Evolutionary conservation across 306 rosid species (phyloP), one percentile per base, ranked within the genome.

Genomic region (Sesbania bispinosa): DNA sequence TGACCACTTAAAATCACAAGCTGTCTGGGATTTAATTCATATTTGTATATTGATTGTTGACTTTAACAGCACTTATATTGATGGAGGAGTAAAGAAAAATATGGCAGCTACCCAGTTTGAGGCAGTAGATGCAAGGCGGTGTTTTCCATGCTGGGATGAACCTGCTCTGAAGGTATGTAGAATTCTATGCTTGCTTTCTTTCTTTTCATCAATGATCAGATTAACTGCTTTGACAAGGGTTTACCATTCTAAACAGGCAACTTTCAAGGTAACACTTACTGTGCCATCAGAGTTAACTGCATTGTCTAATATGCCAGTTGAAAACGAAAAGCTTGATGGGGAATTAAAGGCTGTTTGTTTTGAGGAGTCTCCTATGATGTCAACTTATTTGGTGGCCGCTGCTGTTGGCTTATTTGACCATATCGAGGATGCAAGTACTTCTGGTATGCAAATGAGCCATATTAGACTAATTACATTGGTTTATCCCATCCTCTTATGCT

Each of bases 71-170:
- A 24, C 88, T 57, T 84, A 78, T 62, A n/a, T 54, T 53, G 86
- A 85, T 45, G 84, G 81, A 42, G 84, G 78, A 36, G 78, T 73
- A 75, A 84, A 85, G 78, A 87, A 84, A 81, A 87, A 87, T 21
- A 84, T 82, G 89, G 89, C 85, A 11, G 79, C 57, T 55, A 85
- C 96, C 77, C 93, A 84, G 67, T 89, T 90, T 69, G 88, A 85
- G 76, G 70, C 86, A 2, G 88, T 82, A 10, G 89, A 87, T 21
- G 96, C 93, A 38, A 75, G 96, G 78, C 27, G 80, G 50, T 80
- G 93, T 67, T 87, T 90, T 70, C 96, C 93, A 15, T 87, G 90
- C 61, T 90, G 89, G 88, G 93, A 87, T 77, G 96, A 90, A 79
- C 93, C 88, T 63, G 85, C 85, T 43, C 64, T 80, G 52, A 89